Percentiles rank a stretch among this genome's conserved stretches.
Conservation (phyloP, 2,329 filamentous ascomycete species). For the Elsinoe fawcettii region DNA sequence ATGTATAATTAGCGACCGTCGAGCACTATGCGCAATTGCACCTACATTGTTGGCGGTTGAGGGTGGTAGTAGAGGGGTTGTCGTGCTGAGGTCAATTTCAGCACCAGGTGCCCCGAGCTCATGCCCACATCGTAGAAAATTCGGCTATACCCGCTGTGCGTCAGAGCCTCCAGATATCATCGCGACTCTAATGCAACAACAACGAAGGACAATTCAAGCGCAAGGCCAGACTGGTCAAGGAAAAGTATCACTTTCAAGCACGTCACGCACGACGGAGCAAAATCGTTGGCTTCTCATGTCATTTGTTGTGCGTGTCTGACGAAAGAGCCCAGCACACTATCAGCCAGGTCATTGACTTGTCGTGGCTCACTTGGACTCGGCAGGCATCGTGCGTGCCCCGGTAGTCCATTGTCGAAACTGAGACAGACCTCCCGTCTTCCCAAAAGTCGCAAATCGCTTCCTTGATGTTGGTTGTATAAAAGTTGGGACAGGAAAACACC, state of each 20-base stretch:
- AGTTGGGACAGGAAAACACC: conserved; percentile 13
- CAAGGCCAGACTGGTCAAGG: background rate
- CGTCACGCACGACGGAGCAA: background rate
- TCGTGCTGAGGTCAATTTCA: conserved; percentile 9
- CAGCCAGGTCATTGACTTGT: background rate
- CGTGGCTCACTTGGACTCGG: background rate
- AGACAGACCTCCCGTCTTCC: background rate
- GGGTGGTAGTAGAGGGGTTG: background rate
- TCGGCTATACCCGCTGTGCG: conserved; percentile 11
- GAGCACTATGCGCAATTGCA: background rate
- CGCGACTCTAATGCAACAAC: background rate
- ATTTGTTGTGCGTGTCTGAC: conserved; percentile 7
- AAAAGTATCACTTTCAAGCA: background rate
- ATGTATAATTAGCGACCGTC: background rate
- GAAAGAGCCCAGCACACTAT: background rate
- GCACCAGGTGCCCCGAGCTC: conserved; percentile 10
- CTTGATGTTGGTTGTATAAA: conserved; percentile 13
- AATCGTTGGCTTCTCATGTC: conserved; percentile 11
- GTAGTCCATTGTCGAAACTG: background rate
- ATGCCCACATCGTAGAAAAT: conserved; percentile 13
- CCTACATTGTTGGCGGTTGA: background rate
- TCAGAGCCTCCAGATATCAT: background rate
- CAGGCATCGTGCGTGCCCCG: background rate
- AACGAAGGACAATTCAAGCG: background rate
- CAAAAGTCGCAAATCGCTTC: conserved; percentile 9